Conservation (phyloP, 2,329 filamentous ascomycete genomes). For the Epichloe sylvatica region DNA sequence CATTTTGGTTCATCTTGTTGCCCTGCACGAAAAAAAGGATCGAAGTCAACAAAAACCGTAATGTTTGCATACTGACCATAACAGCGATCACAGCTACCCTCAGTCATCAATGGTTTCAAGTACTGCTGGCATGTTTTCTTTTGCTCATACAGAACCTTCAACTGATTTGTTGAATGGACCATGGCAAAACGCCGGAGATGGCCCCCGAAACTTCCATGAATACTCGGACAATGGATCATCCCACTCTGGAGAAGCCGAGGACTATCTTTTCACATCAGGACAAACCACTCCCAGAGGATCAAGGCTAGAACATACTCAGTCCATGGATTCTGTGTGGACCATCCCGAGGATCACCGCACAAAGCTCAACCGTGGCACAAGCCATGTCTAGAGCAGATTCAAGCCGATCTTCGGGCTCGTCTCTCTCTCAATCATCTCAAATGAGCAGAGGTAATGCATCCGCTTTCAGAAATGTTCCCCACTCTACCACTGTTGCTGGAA, state of each 20-base stretch:
- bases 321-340: conserved; percentile 36
- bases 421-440: conserved; percentile 35
- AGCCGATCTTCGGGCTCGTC: conserved; percentile 28
- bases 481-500: conserved; percentile 18
- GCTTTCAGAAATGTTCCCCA: conserved; percentile 28
- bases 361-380: conserved; percentile 20
- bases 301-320: conserved; percentile 30
- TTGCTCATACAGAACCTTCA: conserved; percentile 46
- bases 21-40: neutral
- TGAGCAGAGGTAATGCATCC: conserved; percentile 37
- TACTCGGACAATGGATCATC: conserved; percentile 36
- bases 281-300: conserved; percentile 39
- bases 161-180: conserved; percentile 40
- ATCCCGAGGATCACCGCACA: conserved; percentile 21
- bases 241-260: conserved; percentile 39
- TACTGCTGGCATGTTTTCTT: conserved; percentile 40
- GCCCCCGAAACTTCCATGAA: conserved; percentile 45
- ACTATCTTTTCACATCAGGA: conserved; percentile 40
- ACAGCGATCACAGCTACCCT: conserved; percentile 43
- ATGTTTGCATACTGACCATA: conserved; percentile 44
- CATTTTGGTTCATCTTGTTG: neutral
- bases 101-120: conserved; percentile 36
- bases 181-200: conserved; percentile 44
- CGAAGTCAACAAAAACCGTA: conserved; percentile 8
- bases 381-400: conserved; percentile 26